Base-by-base conservation (phyloP, 768 basidiomycete species). In the Leccinum rimulosum region DNA sequence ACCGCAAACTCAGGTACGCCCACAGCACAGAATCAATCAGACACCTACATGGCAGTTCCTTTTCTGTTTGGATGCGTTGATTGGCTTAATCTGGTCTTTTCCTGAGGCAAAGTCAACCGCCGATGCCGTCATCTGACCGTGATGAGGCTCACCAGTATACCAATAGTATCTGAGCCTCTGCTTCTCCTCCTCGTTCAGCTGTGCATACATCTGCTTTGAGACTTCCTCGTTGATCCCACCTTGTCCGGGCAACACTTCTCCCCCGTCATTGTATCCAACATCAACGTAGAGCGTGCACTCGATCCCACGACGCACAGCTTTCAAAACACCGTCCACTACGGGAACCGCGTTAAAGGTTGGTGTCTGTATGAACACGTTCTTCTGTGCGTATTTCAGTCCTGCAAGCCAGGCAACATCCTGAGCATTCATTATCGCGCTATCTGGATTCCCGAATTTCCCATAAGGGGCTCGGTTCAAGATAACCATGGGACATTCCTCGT, bases 191-290 rank as follows among this genome's bases (percentile, higher is more conserved):
- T 74, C 73, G 3, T 75, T 72, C 17, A 89, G 76, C 51, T 71
- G 72, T 22, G 75, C 78, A 71, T 81, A 89, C 75, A 90, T 80
- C 38, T 75, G 73, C 60, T 82, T 76, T 15, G 81, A 82, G 19
- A 90, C 86, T 70, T 86, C 79, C 61, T 87, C 85, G 68, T 90
- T 90, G 36, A 83, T 89, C 2, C 88, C 88, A 10, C 88, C 88
- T 69, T 87, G 86, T 64, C 81, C 81, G 1, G 86, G 86, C 38
- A 87, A 75, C 43, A 80, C 80, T 68, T 87, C 86, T 54, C 84
- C 84, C 73, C 73, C 81, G 63, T 87, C 81, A 59, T 79, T 80
- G 66, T 77, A 79, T 25, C 75, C 85, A 19, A 88, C 75, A 66
- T 84, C 82, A 47, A 89, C 75, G 65, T 84, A 85, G 17, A 88